Evolutionary conservation across 352 stramenopile species (phyloP).

Genomic region (Globisporangium recalcitrans): DNA sequence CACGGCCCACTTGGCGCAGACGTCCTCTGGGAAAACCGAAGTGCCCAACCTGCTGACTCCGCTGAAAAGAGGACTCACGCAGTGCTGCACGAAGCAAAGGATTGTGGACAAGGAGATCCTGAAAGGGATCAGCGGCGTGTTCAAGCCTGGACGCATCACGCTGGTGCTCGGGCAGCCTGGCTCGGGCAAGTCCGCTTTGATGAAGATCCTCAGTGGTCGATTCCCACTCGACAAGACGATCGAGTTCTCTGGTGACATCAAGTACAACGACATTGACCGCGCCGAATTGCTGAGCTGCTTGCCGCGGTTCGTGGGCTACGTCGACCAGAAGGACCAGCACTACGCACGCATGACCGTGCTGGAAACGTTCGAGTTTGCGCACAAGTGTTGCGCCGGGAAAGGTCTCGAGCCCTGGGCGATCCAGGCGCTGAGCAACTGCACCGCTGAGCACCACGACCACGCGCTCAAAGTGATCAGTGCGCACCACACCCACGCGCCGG

Average conservation of each 20-base stretch:
- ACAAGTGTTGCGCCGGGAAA: constrained; percentile 53
- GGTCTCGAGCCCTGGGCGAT: constrained; percentile 37
- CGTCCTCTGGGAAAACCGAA: constrained; percentile 6
- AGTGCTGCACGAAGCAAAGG: constrained; percentile 15
- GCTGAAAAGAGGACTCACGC: constrained; percentile 8
- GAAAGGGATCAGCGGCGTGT: constrained; percentile 18
- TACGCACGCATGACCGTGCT: constrained; percentile 85
- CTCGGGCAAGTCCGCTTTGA: constrained; percentile 40
- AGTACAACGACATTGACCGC: constrained; percentile 34
- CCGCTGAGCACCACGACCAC: constrained; percentile 26
- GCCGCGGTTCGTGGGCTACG: constrained; percentile 36
- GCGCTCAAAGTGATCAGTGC: constrained; percentile 28
- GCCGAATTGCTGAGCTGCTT: constrained; percentile 20
- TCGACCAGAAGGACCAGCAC: constrained; percentile 81
- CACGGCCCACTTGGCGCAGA: constrained; percentile 20
- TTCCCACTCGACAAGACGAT: constrained; percentile 42
- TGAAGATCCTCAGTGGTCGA: constrained; percentile 36
- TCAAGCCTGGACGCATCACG: constrained; percentile 21
- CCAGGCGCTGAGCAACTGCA: constrained; percentile 34
- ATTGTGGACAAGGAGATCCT: constrained; percentile 28
- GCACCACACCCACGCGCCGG: constrained; percentile 32
- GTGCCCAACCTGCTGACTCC: constrained; percentile 24
- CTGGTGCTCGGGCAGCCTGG: constrained; percentile 22
- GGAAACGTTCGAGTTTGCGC: constrained; percentile 92
- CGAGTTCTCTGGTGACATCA: constrained; percentile 33